Percentiles rank a stretch among this genome's conserved stretches.
These are phyloP conservation scores for Monascus purpureus DNA, from an alignment of 495 filamentous ascomycete genomes.

Conservation along the genomic window DNA sequence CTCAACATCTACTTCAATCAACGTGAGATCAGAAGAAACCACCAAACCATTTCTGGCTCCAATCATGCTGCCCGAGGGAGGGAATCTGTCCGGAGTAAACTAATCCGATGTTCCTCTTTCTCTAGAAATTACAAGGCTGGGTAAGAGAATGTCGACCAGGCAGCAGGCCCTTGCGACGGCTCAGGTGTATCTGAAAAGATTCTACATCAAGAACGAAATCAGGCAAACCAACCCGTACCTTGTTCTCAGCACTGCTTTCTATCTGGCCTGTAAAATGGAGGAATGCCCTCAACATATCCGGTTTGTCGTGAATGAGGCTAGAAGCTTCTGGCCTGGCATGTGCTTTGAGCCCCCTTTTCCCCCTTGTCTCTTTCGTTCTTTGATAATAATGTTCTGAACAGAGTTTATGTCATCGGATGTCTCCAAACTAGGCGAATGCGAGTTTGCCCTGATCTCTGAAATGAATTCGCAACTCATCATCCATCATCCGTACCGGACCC, in stretches of 20 bases:
- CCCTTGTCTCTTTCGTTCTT: background rate
- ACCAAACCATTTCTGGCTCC: background rate
- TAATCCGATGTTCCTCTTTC: conserved; percentile 2
- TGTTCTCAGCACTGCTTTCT: conserved; percentile 77
- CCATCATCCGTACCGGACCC: conserved; percentile 90
- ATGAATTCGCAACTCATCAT: conserved; percentile 90
- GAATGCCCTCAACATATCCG: conserved; percentile 95
- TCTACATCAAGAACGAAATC: conserved; percentile 84
- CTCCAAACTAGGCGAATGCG: conserved; percentile 86
- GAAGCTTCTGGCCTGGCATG: conserved; percentile 74
- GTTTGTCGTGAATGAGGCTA: conserved; percentile 69
- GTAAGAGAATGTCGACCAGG: conserved; percentile 58
- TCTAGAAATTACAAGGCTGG: conserved; percentile 71
- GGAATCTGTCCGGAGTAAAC: background rate
- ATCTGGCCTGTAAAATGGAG: conserved; percentile 97
- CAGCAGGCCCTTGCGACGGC: conserved; percentile 93
- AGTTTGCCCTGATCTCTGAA: conserved; percentile 90
- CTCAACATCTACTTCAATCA: conserved; percentile 87
- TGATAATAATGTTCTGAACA: conserved; percentile 15
- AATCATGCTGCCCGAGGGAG: background rate
- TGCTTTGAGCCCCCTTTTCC: background rate
- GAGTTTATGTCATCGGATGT: conserved; percentile 71
- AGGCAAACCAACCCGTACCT: conserved; percentile 90
- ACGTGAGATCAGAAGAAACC: conserved; percentile 38
- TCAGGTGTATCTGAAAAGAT: conserved; percentile 85